Evolutionary conservation across 2,329 filamentous ascomycete genomes (phyloP).

Genomic region (Apiospora aurea): DNA sequence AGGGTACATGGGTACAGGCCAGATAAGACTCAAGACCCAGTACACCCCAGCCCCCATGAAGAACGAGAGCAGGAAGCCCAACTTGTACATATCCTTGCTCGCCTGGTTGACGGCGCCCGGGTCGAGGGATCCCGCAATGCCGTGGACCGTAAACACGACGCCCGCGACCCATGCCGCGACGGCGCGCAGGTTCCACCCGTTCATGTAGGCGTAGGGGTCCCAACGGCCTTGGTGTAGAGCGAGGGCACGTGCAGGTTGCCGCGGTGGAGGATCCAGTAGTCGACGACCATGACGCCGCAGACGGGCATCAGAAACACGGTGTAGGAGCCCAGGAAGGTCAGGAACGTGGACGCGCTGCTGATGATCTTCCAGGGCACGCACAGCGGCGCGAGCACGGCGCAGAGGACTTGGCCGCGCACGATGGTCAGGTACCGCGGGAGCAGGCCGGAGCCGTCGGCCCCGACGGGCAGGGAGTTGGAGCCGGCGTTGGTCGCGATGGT

Average conservation of each 20-base stretch:
- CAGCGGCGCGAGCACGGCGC: constrained; percentile 44
- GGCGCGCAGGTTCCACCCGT: constrained; percentile 44
- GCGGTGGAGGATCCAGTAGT: constrained; percentile 46
- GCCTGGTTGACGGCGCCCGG: constrained; percentile 41
- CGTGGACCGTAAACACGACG: constrained; percentile 44
- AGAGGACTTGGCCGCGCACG: constrained; percentile 49
- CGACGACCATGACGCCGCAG: constrained; percentile 42
- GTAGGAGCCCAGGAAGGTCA: constrained; percentile 51
- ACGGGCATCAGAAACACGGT: constrained; percentile 51
- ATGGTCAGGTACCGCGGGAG: constrained; percentile 52
- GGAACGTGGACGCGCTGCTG: constrained; percentile 46
- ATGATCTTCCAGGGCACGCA: constrained; percentile 52
- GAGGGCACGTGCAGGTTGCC: constrained; percentile 50
- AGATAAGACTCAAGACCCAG: constrained; percentile 35
- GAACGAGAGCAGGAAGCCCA: constrained; percentile 44
- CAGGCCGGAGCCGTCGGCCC: constrained; percentile 49
- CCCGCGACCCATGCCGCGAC: constrained; percentile 38
- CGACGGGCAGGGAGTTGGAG: constrained; percentile 49
- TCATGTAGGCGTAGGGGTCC: constrained; percentile 41
- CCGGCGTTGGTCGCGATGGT: constrained; percentile 46
- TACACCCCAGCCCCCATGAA: constrained; percentile 40
- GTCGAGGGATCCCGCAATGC: constrained; percentile 41
- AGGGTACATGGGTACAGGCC: constrained; percentile 31
- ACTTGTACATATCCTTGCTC: constrained; percentile 44
- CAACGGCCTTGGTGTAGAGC: constrained; percentile 38